phyloP scores from a whole-genome alignment of 768 basidiomycete genomes.

The Hypsizygus marmoreus region DNA sequence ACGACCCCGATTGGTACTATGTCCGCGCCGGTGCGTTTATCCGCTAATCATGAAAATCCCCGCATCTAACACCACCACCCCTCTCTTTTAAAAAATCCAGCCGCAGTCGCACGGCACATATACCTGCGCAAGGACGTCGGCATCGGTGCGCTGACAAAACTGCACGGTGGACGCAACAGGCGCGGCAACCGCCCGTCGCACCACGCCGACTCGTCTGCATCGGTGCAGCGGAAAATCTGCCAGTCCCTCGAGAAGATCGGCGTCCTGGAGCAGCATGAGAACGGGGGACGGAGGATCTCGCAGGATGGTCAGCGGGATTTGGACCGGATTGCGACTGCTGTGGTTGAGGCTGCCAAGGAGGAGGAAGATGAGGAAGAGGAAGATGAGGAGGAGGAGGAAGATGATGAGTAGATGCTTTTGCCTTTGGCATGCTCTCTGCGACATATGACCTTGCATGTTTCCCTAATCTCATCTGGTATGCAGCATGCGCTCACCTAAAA shows the following conservation, averaged over 20 bases:
- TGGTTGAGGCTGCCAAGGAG: constrained; percentile 76
- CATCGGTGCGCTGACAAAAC: constrained; percentile 90
- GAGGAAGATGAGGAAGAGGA: constrained; percentile 78
- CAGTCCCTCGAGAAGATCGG: constrained; percentile 99
- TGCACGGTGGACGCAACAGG: constrained; percentile 94
- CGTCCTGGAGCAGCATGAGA: constrained; percentile 90
- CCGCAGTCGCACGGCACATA: constrained; percentile 97
- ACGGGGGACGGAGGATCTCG: constrained; percentile 93
- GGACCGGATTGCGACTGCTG: constrained; percentile 90
- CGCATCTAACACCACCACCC: background rate
- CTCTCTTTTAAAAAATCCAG: constrained; percentile 43
- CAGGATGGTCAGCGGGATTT: constrained; percentile 97
- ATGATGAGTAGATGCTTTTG: constrained; percentile 51
- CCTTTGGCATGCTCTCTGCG: constrained; percentile 11
- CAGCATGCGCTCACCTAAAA: constrained; percentile 42
- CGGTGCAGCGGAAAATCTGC: constrained; percentile 93
- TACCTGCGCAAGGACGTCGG: constrained; percentile 99
- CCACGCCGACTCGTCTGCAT: constrained; percentile 83
- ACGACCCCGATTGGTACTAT: constrained; percentile 99
- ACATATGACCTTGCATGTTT: constrained; percentile 44
- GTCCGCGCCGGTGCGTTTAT: constrained; percentile 87
- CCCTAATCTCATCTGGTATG: constrained; percentile 38
- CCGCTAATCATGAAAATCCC: background rate
- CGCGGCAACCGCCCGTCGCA: constrained; percentile 97
- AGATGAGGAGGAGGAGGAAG: constrained; percentile 66